Evolutionary conservation across 23 red algal species (phyloP).

Genomic region (Gracilaria domingensis): DNA sequence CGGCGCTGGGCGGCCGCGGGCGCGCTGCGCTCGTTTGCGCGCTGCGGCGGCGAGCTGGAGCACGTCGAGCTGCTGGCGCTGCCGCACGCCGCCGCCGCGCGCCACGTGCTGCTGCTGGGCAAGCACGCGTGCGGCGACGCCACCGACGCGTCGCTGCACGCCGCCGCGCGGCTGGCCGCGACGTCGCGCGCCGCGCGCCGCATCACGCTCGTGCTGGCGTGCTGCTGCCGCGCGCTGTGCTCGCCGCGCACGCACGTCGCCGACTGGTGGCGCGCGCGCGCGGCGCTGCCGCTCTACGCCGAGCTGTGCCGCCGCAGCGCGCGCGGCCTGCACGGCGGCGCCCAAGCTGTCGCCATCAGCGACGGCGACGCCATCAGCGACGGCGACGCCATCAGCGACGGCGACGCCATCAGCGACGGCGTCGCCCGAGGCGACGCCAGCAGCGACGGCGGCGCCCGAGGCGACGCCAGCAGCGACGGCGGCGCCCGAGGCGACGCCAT

Average conservation of each 20-base stretch:
- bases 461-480: too few species aligned
- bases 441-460: too few species aligned
- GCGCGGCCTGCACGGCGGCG: too few species aligned
- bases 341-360: too few species aligned
- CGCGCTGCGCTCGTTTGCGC: background rate
- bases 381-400: too few species aligned
- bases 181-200: background rate
- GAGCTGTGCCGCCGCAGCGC: background rate
- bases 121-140: constrained; percentile 68
- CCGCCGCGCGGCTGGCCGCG: constrained; percentile 6
- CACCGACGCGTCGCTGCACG: constrained; percentile 19
- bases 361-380: too few species aligned
- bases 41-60: constrained; percentile 7
- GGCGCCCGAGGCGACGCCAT: too few species aligned
- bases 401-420: too few species aligned
- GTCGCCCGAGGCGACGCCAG: too few species aligned
- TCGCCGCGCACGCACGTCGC: background rate
- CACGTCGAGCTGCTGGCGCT: constrained; percentile 12
- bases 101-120: constrained; percentile 25
- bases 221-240: constrained; percentile 45
- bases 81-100: background rate
- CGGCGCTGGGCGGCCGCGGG: background rate
- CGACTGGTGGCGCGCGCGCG: background rate
- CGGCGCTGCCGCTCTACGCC: background rate
- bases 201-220: constrained; percentile 30